Conservation (phyloP, 768 basidiomycete genomes). For the Auriscalpium orientale region DNA sequence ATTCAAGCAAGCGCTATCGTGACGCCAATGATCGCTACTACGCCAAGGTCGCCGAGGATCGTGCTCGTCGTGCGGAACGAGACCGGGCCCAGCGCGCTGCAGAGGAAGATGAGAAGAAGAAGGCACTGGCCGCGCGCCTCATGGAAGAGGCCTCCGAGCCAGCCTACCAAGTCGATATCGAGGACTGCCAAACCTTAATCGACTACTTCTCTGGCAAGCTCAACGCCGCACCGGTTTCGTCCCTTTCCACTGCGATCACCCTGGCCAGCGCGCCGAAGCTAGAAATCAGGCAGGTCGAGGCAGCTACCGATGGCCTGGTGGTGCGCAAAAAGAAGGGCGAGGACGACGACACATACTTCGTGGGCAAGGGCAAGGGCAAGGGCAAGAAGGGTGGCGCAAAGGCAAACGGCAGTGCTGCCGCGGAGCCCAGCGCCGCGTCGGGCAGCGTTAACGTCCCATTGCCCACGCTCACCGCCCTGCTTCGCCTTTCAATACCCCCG, state of each 20-base stretch:
- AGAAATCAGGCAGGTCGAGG: slow-evolving; percentile 80
- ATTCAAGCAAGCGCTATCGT: slow-evolving; percentile 60
- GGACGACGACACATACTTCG: slow-evolving; percentile 76
- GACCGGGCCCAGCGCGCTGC: slow-evolving; percentile 67
- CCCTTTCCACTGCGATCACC: slow-evolving; percentile 34
- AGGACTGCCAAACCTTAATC: slow-evolving; percentile 92
- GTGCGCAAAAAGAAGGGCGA: slow-evolving; percentile 89
- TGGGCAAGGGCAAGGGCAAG: slow-evolving; percentile 56
- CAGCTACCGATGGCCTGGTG: slow-evolving; percentile 58
- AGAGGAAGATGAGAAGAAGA: slow-evolving; percentile 71
- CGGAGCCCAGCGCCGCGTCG: slow-evolving; percentile 33
- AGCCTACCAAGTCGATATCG: slow-evolving; percentile 88
- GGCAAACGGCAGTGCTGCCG: slow-evolving; percentile 16
- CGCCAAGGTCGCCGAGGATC: slow-evolving; percentile 82
- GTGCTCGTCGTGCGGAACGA: slow-evolving; percentile 73
- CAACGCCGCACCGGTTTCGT: slow-evolving; percentile 35
- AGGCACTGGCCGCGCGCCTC: slow-evolving; percentile 70
- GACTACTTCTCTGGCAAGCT: slow-evolving; percentile 73
- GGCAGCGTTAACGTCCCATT: slow-evolving; percentile 68
- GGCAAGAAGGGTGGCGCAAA: slow-evolving; percentile 46
- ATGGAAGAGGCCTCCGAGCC: slow-evolving; percentile 88
- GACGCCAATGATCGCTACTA: slow-evolving; percentile 81
- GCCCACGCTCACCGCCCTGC: slow-evolving; percentile 79
- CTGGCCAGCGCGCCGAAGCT: slow-evolving; percentile 68
- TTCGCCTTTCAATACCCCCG: slow-evolving; percentile 84